phyloP scores from a whole-genome alignment of 2,329 filamentous ascomycete species.

The Fusarium sp. region DNA sequence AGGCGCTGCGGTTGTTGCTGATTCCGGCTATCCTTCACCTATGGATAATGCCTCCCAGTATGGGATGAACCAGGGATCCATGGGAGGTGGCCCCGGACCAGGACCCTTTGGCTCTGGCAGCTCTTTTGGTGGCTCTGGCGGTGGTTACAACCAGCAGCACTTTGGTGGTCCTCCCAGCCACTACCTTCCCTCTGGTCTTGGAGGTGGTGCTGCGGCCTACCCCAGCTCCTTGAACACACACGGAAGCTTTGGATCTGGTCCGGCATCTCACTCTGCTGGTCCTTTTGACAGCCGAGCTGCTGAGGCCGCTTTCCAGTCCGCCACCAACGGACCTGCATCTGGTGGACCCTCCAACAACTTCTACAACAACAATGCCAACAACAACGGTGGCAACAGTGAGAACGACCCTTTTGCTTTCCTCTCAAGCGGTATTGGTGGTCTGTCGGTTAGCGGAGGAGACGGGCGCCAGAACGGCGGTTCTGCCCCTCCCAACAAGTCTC shows the following conservation, averaged over 20 bases:
- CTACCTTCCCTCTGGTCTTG: conserved; percentile 89
- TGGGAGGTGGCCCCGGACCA: conserved; percentile 83
- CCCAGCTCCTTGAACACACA: conserved; percentile 84
- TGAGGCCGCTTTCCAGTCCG: conserved; percentile 93
- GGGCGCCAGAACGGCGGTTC: conserved; percentile 71
- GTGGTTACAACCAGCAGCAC: conserved; percentile 81
- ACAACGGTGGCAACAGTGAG: conserved; percentile 70
- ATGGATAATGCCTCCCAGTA: conserved; percentile 89
- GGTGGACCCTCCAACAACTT: conserved; percentile 73
- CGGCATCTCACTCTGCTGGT: conserved; percentile 82
- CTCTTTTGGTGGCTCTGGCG: conserved; percentile 72
- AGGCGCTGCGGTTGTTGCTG: conserved; percentile 91
- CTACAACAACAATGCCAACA: conserved; percentile 70
- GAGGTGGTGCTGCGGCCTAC: conserved; percentile 75
- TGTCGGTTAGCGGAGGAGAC: conserved; percentile 76
- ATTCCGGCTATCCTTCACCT: conserved; percentile 88
- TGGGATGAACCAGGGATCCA: conserved; percentile 87
- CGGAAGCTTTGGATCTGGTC: conserved; percentile 74
- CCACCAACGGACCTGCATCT: conserved; percentile 82
- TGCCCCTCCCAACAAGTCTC: conserved; percentile 68
- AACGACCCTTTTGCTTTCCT: conserved; percentile 85
- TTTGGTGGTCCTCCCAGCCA: conserved; percentile 89
- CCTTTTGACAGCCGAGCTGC: conserved; percentile 93
- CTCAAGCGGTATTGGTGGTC: conserved; percentile 75
- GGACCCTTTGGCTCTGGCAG: conserved; percentile 78